phyloP scores from a whole-genome alignment of 1,284 basidiomycete genomes.

The Pseudozyma thailandica region DNA sequence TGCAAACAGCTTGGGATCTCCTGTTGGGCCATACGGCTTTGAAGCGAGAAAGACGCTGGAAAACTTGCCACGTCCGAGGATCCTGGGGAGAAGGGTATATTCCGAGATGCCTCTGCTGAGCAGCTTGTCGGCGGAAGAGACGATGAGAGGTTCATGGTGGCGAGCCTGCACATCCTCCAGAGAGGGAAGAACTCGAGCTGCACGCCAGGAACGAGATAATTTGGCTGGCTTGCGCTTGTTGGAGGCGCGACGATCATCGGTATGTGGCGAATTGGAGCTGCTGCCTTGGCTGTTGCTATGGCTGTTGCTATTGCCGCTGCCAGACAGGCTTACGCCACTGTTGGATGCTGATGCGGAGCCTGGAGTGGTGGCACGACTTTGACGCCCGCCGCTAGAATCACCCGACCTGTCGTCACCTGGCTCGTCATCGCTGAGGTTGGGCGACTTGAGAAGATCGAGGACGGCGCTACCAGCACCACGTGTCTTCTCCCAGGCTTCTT shows the following conservation, averaged over 20 bases:
- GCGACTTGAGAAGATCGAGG: conserved; percentile 51
- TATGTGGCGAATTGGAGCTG: conserved; percentile 24
- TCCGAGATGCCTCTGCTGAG: conserved; percentile 64
- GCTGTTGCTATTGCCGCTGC: conserved; percentile 10
- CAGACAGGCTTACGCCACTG: conserved; percentile 7
- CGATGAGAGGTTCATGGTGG: conserved; percentile 35
- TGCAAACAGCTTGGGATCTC: conserved; percentile 68
- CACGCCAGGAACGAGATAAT: conserved; percentile 24
- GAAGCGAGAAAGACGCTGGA: conserved; percentile 67
- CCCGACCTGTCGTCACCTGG: conserved; percentile 17
- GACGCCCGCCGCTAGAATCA: conserved; percentile 6
- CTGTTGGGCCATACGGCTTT: conserved; percentile 50
- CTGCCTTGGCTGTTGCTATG: conserved; percentile 10
- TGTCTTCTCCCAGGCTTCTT: conserved; percentile 61
- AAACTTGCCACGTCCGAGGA: conserved; percentile 66
- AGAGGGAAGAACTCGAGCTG: conserved; percentile 30
- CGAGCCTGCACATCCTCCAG: conserved; percentile 35
- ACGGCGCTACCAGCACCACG: conserved; percentile 63
- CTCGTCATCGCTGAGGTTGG: conserved; percentile 30
- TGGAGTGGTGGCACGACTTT: conserved; percentile 28
- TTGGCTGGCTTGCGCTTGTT: conserved; percentile 10
- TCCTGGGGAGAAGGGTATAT: conserved; percentile 66
- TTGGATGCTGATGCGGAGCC: conserved; percentile 28
- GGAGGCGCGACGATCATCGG: too few species aligned
- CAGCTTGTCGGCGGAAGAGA: conserved; percentile 62